phyloP scores from a whole-genome alignment of 345 rosid genomes.

The Brassica rapa region DNA sequence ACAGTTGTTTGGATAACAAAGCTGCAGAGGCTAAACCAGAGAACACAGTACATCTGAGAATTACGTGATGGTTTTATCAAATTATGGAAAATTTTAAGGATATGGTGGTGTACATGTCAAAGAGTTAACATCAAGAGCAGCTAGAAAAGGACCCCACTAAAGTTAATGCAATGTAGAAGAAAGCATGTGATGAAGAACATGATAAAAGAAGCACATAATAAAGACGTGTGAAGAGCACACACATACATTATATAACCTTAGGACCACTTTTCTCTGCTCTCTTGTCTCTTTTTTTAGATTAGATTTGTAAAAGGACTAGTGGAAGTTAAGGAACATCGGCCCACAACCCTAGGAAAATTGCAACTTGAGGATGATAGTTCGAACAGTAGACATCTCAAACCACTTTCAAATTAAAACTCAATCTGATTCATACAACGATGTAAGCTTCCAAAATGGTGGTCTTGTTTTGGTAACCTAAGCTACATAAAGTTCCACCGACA shows the following conservation, averaged over 20 bases:
- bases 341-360: slow-evolving; percentile 66
- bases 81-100: slow-evolving; percentile 44
- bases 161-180: slow-evolving; percentile 54
- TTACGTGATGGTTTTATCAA: slow-evolving; percentile 39
- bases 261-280: slow-evolving; percentile 65
- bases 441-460: slow-evolving; percentile 21
- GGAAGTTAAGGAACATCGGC: slow-evolving; percentile 81
- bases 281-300: slow-evolving; percentile 19
- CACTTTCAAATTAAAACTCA: slow-evolving; percentile 21
- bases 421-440: slow-evolving; percentile 27
- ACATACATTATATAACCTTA: slow-evolving; percentile 42
- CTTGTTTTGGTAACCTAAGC: slow-evolving; percentile 27
- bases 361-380: slow-evolving; percentile 72
- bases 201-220: slow-evolving; percentile 61
- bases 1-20: slow-evolving; percentile 27
- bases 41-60: slow-evolving; percentile 35
- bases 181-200: slow-evolving; percentile 70
- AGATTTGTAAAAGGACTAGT: slow-evolving; percentile 48
- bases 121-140: slow-evolving; percentile 62
- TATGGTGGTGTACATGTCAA: slow-evolving; percentile 21
- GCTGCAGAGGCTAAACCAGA: slow-evolving; percentile 26
- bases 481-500: slow-evolving; percentile 24
- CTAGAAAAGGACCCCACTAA: slow-evolving; percentile 66
- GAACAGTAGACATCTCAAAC: slow-evolving; percentile 44
- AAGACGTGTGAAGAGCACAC: slow-evolving; percentile 62